Evolutionary conservation across 352 stramenopile genomes (phyloP).

Genomic region (Globisporangium nunn): DNA sequence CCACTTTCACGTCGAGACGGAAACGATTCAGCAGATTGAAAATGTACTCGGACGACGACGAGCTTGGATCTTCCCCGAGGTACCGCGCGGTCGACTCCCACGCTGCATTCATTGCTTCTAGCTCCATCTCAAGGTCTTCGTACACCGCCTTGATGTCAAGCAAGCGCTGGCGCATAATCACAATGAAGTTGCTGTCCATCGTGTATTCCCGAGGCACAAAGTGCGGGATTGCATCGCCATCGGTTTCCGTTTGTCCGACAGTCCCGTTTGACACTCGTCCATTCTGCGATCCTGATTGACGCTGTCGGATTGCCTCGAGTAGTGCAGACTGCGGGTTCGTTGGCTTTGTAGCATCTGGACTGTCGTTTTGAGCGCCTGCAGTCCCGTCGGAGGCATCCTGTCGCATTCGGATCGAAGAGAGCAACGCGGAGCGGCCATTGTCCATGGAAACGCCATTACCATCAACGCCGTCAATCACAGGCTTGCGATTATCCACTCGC

Average conservation of each 20-base stretch:
- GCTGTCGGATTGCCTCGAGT: constrained; percentile 21
- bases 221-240: neutral
- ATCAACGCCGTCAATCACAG: neutral
- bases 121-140: constrained; percentile 59
- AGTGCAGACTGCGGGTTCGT: constrained; percentile 17
- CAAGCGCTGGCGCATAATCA: constrained; percentile 35
- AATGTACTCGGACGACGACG: constrained; percentile 65
- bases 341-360: neutral
- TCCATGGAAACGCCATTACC: neutral
- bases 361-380: neutral
- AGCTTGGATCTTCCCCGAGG: constrained; percentile 48
- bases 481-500: neutral
- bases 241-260: neutral
- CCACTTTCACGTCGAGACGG: constrained; percentile 69
- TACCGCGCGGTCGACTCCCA: constrained; percentile 68
- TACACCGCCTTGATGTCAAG: constrained; percentile 42
- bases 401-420: constrained; percentile 15
- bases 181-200: constrained; percentile 53
- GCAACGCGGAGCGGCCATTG: constrained; percentile 4
- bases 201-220: constrained; percentile 43
- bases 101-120: constrained; percentile 44
- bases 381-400: neutral
- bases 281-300: neutral
- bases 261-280: neutral
- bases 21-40: constrained; percentile 66